These are phyloP conservation scores for Mimosa pudica DNA, from an alignment of 306 rosid species.

Conservation along the genomic window DNA sequence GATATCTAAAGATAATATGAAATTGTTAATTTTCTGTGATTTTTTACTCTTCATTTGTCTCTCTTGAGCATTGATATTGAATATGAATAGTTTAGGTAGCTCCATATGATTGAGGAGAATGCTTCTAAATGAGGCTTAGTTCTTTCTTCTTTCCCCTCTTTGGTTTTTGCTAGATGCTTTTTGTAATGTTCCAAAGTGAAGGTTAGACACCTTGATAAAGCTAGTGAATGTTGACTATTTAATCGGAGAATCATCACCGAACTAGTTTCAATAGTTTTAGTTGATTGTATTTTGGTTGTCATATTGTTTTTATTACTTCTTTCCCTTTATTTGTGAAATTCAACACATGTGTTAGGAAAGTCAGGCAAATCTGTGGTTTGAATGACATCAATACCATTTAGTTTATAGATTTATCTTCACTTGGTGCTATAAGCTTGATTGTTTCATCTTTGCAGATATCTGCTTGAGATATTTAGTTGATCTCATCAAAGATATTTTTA, in stretches of 20 bases:
- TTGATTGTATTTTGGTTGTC: neutral
- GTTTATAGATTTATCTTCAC: constrained; percentile 19
- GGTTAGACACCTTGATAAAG: constrained; percentile 19
- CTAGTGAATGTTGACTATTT: constrained; percentile 12
- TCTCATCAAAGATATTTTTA: constrained; percentile 27
- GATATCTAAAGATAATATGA: constrained; percentile 1
- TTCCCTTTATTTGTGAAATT: constrained; percentile 11
- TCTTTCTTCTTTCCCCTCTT: constrained; percentile 13
- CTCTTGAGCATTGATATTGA: constrained; percentile 34
- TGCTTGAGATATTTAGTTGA: constrained; percentile 35
- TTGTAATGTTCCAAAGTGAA: constrained; percentile 21
- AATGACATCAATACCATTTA: constrained; percentile 25
- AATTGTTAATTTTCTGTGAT: constrained; percentile 10
- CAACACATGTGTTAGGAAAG: constrained; percentile 3
- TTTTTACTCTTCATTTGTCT: constrained; percentile 19
- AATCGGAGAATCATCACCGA: neutral
- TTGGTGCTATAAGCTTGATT: constrained; percentile 34
- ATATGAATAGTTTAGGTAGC: constrained; percentile 29
- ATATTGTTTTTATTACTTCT: neutral
- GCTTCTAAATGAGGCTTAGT: constrained; percentile 24
- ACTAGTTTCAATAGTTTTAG: neutral
- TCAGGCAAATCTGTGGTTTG: neutral
- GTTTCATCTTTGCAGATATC: constrained; percentile 43
- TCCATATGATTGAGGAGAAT: constrained; percentile 25
- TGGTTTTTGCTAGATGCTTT: neutral